Base-by-base conservation (phyloP, 768 basidiomycete genomes). In the Candolleomyces efflorescens region DNA sequence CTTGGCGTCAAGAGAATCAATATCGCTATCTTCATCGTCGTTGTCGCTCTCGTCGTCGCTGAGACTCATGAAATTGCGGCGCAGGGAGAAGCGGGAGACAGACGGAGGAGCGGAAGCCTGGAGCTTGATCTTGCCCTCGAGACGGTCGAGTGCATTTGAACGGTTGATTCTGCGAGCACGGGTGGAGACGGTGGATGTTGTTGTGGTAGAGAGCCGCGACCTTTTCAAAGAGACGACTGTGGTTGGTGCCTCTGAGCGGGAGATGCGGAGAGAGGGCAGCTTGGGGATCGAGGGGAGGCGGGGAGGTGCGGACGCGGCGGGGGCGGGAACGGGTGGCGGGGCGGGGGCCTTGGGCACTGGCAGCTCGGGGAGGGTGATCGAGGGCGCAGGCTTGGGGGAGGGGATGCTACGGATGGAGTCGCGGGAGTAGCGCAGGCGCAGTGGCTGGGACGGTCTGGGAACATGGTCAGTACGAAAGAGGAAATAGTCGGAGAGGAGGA, bases 11-110 rank as follows among this genome's bases (percentile, higher is more conserved):
- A 64, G 49, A 39, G 71, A 67, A 37, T 76, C 75, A 22, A 62
- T 72, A 9, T 70, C 75, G 4, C 55, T 60, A 44, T 79, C 80
- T 50, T 80, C 32, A 5, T 32, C 32, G 44, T 79, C 80, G 38
- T 85, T 83, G 55, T 86, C 84, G 55, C 86, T 85, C 47, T 62
- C 85, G 59, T 87, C 85, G 62, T 88, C 86, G 53, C 75, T 80
- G 78, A 86, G 81, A 71, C 75, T 83, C 82, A 87, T 87, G 62
- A 87, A 87, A 66, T 86, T 86, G 54, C 50, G 71, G 68, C 13
- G 59, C 26, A 51, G 4, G 26, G 49, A 51, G 55, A 54, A 39
- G 45, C 57, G 60, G 51, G 48, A 36, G 61, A 58, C 27, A 59
- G 66, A 5, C 59, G 63, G 27, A n/a, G 62, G 54, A 36, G 49